Conservation (phyloP, 169 alveolate genomes). For the Plasmodium ovale region DNA sequence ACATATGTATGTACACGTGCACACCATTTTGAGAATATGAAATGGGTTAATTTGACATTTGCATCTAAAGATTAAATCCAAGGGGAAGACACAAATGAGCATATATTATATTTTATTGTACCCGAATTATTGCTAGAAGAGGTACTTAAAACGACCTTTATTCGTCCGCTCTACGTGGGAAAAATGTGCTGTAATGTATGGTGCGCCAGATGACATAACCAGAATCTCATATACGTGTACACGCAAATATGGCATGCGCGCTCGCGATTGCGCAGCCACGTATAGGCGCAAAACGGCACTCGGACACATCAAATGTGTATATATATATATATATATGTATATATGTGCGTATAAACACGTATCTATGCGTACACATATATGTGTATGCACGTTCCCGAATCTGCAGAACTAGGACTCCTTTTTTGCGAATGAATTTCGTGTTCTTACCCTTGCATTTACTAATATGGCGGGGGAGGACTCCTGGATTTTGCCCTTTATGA, state of each 20-base stretch:
- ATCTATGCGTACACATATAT: neutral
- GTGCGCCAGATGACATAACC: neutral
- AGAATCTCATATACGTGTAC: neutral
- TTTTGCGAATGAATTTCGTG: neutral
- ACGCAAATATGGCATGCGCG: neutral
- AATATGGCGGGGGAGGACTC: constrained; percentile 91
- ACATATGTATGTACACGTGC: neutral
- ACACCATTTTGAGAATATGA: neutral
- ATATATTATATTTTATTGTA: too few species aligned
- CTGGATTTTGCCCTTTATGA: constrained; percentile 82
- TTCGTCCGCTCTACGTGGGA: constrained; percentile 83
- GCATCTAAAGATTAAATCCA: too few species aligned
- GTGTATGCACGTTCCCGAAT: neutral
- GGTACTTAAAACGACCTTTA: constrained; percentile 83
- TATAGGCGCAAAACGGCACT: too few species aligned
- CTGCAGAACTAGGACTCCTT: neutral
- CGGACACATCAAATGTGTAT: too few species aligned
- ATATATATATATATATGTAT: neutral
- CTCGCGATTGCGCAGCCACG: neutral
- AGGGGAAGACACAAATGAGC: too few species aligned
- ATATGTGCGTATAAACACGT: neutral
- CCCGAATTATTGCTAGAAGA: constrained; percentile 77
- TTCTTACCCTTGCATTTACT: constrained; percentile 86
- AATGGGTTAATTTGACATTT: too few species aligned
- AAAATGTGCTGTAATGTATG: neutral